Evolutionary conservation across 805 yeast species (phyloP).

Genomic region (Candida chauliodis): DNA sequence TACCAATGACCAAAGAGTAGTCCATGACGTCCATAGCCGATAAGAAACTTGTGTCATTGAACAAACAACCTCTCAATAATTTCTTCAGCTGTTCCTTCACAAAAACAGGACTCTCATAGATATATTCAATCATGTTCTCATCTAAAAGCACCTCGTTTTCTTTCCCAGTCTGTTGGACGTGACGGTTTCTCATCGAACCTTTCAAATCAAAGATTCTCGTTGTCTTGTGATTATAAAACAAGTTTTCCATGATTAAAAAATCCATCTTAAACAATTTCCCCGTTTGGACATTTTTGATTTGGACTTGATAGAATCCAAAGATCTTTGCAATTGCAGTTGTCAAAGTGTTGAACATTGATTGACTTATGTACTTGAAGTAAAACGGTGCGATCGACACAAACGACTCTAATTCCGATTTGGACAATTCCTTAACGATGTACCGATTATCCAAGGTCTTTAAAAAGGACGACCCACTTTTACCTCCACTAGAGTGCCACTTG

Average conservation of each 20-base stretch:
- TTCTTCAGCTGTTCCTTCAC: slow-evolving; percentile 90
- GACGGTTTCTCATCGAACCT: slow-evolving; percentile 97
- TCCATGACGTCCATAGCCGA: slow-evolving; percentile 99
- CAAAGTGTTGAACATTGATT: slow-evolving; percentile 89
- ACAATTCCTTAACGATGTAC: slow-evolving; percentile 82
- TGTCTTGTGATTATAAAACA: slow-evolving; percentile 80
- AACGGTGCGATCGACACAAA: slow-evolving; percentile 95
- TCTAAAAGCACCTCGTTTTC: slow-evolving; percentile 92
- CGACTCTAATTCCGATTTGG: slow-evolving; percentile 86
- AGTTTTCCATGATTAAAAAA: slow-evolving; percentile 91
- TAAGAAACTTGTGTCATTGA: slow-evolving; percentile 91
- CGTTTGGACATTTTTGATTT: slow-evolving; percentile 72
- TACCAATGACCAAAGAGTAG: slow-evolving; percentile 91
- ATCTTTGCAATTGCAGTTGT: slow-evolving; percentile 94
- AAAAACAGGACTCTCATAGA: slow-evolving; percentile 92
- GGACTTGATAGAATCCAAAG: slow-evolving; percentile 93
- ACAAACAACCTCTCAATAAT: slow-evolving; percentile 78
- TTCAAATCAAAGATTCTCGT: slow-evolving; percentile 89
- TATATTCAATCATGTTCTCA: slow-evolving; percentile 97
- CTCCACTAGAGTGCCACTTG: slow-evolving; percentile 95
- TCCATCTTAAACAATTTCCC: slow-evolving; percentile 83
- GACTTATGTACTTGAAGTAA: slow-evolving; percentile 93
- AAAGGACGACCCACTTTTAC: slow-evolving; percentile 93
- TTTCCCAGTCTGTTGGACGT: slow-evolving; percentile 92
- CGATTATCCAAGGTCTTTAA: slow-evolving; percentile 89